phyloP scores from a whole-genome alignment of 2,329 filamentous ascomycete genomes.

The Cercospora sojina region DNA sequence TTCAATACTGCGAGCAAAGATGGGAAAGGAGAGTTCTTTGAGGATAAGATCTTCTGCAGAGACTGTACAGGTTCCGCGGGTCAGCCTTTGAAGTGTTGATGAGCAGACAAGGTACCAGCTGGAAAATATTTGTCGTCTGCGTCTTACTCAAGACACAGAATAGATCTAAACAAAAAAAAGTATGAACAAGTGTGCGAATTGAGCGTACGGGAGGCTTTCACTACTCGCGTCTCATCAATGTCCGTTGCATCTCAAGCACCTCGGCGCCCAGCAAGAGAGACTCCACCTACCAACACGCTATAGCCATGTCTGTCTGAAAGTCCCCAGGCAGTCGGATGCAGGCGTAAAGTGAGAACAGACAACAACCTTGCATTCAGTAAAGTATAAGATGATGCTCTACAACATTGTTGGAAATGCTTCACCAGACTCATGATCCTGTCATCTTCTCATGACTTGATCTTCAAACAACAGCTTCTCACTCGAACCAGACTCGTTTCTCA shows the following conservation, averaged over 20 bases:
- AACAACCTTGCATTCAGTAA: neutral
- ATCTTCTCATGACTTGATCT: neutral
- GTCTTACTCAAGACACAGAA: neutral
- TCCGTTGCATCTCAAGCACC: neutral
- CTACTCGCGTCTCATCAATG: neutral
- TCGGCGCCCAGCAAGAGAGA: neutral
- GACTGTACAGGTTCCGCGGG: conserved; percentile 11
- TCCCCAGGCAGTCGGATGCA: neutral
- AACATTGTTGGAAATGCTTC: neutral
- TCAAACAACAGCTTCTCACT: no score
- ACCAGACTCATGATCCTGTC: neutral
- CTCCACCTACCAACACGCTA: neutral
- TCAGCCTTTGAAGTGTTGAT: conserved; percentile 17
- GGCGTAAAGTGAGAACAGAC: neutral
- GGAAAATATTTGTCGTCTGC: neutral
- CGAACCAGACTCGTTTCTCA: no score
- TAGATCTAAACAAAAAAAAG: neutral
- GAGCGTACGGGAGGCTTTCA: no score
- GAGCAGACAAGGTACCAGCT: neutral
- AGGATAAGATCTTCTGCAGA: conserved; percentile 16
- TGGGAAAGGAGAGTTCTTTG: conserved; percentile 15
- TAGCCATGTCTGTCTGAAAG: neutral
- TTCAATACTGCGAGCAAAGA: conserved; percentile 15
- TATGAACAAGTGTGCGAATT: neutral
- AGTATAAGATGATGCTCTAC: neutral